Evolutionary conservation across 164 flowering plant genomes (phyloP), one percentile per base, ranked within the genome.

Genomic region (Houttuynia cordata): DNA sequence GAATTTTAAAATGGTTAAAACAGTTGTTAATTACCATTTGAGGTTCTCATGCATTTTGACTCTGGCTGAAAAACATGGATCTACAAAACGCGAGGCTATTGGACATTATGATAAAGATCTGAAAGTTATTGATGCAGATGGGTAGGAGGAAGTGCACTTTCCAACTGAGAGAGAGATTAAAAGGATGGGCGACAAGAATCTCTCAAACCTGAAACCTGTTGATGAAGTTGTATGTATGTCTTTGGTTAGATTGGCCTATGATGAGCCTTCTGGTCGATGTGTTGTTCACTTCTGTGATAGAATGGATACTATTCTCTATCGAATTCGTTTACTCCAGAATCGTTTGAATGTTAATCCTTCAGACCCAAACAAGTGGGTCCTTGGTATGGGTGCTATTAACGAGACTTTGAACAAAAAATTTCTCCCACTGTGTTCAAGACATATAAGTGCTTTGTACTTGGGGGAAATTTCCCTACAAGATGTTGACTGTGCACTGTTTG

Each of bases 1-100:
- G 56, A 93, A 93, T 73, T 93, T 88, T 65, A 77, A 73, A 64
- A 71, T 73, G 80, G 89, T 93, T 25, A 90, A 88, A 68, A 90
- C 78, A 47, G 63, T 79, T 64, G 97, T 93, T 19, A 74, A 76
- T 63, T 93, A 93, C 72, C 99, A 90, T 69, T 63, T 90, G 41
- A 76, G 95, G 68, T 93, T 90, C 76, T 93, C 97, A 8, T 90
- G 97, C 68, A 74, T 93, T 53, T 75, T 93, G 76, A 90, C 97
- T 21, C 70, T 93, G 60, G 96, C 97, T 25, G 90, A 93, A 62
- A 90, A 90, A 70, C 96, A 88, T 66, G 91, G 80, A 58, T 79
- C 99, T 24, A 85, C 88, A 10, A 93, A 93, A 73, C 70, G 22
- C 0, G 86, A 90, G 68, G 78, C 89, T n/a, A 86, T 93, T 9